Base-by-base conservation (phyloP, 768 basidiomycete species). In the Stropharia rugosoannulata region DNA sequence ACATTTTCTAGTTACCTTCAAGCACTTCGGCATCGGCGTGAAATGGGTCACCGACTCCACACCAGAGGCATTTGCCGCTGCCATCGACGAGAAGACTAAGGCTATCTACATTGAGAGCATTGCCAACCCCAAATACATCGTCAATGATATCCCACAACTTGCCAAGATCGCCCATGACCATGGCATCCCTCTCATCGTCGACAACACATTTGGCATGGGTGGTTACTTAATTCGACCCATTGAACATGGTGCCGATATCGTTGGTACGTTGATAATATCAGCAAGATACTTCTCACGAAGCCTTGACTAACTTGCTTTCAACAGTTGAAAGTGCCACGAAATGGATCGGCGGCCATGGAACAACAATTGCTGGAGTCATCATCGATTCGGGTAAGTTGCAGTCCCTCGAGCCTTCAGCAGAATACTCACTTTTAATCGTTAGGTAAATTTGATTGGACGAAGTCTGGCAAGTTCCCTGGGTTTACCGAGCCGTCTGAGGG, bases 301-400 rank as follows among this genome's bases (percentile, higher is more conserved):
- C 2, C 22, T 22, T 22, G 36, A 12, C 16, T 18, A 9, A 19
- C 19, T 19, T 2, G 35, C 13, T 16, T 4, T 8, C 22, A 22
- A 45, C 38, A 77, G 85, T 90, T 15, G 85, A 91, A 66, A 87
- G 85, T 48, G 87, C 87, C 0, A 91, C 90, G 1, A 92, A 93
- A 64, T 93, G 90, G 91, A 90, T 92, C 35, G 85, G 87, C 11
- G 86, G 87, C 0, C 89, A 90, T 57, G 90, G 91, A 29, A 91
- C 85, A 0, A 88, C 87, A 19, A 89, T 93, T 45, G 89, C 78
- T 4, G 91, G 90, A 40, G 82, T 90, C 27, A 73, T 93, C 55
- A 69, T 93, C 45, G 89, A 91, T 66, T 79, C 81, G 8, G 89
- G 89, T 81, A 42, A 16, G 63, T 51, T 37, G 19, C 39, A 6